phyloP scores from a whole-genome alignment of 2,329 filamentous ascomycete genomes.

The Alternaria sp. region DNA sequence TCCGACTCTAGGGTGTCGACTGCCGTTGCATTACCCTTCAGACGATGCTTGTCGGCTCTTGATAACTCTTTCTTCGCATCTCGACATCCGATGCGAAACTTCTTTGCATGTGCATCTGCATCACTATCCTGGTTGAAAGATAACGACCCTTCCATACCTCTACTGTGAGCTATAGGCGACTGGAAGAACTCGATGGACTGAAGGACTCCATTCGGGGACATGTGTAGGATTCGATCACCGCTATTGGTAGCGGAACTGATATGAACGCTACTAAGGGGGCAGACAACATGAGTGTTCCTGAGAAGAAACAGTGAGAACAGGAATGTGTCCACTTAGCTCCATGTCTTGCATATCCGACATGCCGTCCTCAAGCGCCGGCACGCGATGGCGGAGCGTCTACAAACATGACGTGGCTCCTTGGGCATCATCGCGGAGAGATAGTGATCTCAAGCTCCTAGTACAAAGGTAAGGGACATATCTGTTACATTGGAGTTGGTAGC shows the following conservation, averaged over 20 bases:
- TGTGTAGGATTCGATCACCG: background rate
- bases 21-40: background rate
- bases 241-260: background rate
- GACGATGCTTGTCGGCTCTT: background rate
- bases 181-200: too few species aligned
- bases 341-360: background rate
- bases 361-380: background rate
- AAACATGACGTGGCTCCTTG: background rate
- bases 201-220: background rate
- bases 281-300: background rate
- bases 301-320: background rate
- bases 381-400: background rate
- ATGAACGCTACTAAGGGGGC: background rate
- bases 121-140: background rate
- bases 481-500: background rate
- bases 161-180: background rate
- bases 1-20: background rate
- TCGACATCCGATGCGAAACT: background rate
- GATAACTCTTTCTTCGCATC: background rate
- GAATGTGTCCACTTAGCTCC: background rate
- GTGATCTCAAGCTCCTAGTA: too few species aligned
- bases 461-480: background rate
- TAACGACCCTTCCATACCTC: background rate
- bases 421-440: background rate
- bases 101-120: background rate